Evolutionary conservation across 1,139 yeast genomes (phyloP), one percentile per base, ranked within the genome.

Genomic region (Pneumocystis carinii): DNA sequence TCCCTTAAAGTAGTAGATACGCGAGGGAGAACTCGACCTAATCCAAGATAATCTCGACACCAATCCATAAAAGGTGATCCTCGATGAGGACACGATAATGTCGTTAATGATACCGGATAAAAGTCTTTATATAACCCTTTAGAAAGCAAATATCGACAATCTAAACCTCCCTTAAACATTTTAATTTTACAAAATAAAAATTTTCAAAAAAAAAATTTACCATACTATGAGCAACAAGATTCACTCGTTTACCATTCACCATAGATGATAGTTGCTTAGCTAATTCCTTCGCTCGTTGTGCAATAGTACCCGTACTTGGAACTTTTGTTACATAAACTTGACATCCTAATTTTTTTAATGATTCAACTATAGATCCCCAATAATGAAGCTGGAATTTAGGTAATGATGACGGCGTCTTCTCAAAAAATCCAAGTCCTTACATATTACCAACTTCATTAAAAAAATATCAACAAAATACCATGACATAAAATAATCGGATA

Each of bases 201-300:
- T 8, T 5, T 48, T 48, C 5, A 3, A 38, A 17, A 17, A 48
- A 19, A 17, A 41, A 41, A 48, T 1, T 3, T 12, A 48, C 55
- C 96, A 90, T 89, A 0, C 96, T 88, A 71, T 90, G 97, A n/a
- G 95, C 94, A 27, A 90, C 78, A 55, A 90, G 73, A 71, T 90
- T 90, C 17, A 90, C 60, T 15, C 63, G 38, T n/a, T 60, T 64
- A 76, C 77, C 65, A 7, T 48, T 75, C 72, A 17, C 72, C 68
- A 6, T 67, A 67, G 17, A 69, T 68, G 42, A 59, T 15, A 64
- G 57, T n/a, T 62, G 64, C 19, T 60, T 61, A 39, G 60, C 62
- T 35, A 64, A 42, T 10, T 62, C 64, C 17, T 57, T 53, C 10
- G 66, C 66, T 19, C 66, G 61, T 27, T 64, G 62, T 67, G 81